Conservation (phyloP, 169 alveolate species). For the Perkinsus olseni region DNA sequence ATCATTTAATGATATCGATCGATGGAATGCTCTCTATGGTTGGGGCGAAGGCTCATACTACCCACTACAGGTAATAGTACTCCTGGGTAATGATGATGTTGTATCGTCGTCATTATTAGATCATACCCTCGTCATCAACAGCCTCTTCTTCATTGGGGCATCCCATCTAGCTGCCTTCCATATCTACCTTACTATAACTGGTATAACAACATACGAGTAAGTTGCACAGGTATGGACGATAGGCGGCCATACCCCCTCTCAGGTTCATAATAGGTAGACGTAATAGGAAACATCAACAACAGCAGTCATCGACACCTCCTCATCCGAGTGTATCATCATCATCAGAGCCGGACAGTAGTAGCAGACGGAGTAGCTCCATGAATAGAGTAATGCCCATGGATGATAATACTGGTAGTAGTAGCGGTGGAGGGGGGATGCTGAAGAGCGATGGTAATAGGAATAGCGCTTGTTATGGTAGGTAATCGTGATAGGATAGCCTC, state of each 20-base stretch:
- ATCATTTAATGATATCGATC: neutral
- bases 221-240: no score
- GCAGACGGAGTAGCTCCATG: no score
- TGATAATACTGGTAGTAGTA: no score
- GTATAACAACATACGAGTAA: slow-evolving; percentile 50
- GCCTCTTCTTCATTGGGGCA: slow-evolving; percentile 20
- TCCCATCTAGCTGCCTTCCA: slow-evolving; percentile 47
- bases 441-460: no score
- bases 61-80: slow-evolving; percentile 33
- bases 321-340: neutral
- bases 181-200: slow-evolving; percentile 36
- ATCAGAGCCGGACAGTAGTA: neutral
- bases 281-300: neutral
- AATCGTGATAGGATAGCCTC: neutral
- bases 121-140: slow-evolving; percentile 19
- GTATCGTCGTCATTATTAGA: slow-evolving; percentile 25
- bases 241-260: no score
- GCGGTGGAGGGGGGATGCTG: no score
- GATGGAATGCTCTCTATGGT: slow-evolving; percentile 2
- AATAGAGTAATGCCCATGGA: no score
- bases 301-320: no score
- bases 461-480: no score
- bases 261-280: neutral
- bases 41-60: slow-evolving; percentile 7
- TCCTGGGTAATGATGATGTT: slow-evolving; percentile 14